phyloP scores from a whole-genome alignment of 2,329 filamentous ascomycete species.

The Hymenoscyphus fraxineus region DNA sequence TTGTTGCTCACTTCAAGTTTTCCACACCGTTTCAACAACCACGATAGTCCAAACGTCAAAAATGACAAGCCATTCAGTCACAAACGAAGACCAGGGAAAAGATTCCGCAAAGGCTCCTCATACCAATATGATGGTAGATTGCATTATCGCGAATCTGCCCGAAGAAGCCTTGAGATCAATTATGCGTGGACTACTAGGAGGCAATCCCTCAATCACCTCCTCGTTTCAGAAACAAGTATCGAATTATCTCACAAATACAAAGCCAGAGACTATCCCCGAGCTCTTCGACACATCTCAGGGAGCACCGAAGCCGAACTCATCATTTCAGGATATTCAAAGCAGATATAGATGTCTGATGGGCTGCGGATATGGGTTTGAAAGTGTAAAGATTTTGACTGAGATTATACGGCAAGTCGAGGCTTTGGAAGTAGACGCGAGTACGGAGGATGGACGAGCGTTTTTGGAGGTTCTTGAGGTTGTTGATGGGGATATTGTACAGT shows the following conservation, averaged over 20 bases:
- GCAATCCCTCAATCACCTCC: conserved; percentile 33
- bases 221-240: conserved; percentile 35
- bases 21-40: background rate
- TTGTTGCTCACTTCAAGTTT: background rate
- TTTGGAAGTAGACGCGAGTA: background rate
- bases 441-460: conserved; percentile 13
- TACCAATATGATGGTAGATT: conserved; percentile 47
- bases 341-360: conserved; percentile 35
- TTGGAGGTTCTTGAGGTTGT: conserved; percentile 30
- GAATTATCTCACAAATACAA: conserved; percentile 30
- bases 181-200: conserved; percentile 34
- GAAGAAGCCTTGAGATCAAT: conserved; percentile 40
- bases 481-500: conserved; percentile 33
- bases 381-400: conserved; percentile 21
- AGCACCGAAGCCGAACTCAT: conserved; percentile 6
- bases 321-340: conserved; percentile 21
- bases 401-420: conserved; percentile 20
- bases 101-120: conserved; percentile 35
- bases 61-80: conserved; percentile 1
- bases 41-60: background rate
- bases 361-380: conserved; percentile 34
- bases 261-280: conserved; percentile 19
- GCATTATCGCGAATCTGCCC: conserved; percentile 42
- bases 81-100: background rate
- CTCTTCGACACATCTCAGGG: conserved; percentile 13